These are phyloP conservation scores for Saturnispora saitoi DNA, from an alignment of 805 yeast species.

Conservation along the genomic window DNA sequence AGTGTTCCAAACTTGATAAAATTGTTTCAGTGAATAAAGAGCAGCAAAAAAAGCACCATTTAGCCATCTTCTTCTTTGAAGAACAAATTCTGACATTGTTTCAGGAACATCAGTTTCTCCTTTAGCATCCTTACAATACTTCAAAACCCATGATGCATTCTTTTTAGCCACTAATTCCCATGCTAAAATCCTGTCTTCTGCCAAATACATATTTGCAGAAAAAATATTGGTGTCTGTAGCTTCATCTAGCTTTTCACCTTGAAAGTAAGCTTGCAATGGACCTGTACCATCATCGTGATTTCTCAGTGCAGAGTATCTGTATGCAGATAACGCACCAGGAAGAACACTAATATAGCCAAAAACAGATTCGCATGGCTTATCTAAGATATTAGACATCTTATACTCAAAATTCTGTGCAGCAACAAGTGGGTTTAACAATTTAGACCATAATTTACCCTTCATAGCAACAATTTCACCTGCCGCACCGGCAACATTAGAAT, in stretches of 20 bases:
- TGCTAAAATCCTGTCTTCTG: slow-evolving; percentile 92
- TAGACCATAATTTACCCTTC: slow-evolving; percentile 82
- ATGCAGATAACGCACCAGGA: slow-evolving; percentile 95
- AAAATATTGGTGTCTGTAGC: slow-evolving; percentile 56
- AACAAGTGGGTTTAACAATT: slow-evolving; percentile 80
- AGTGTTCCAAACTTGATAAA: slow-evolving; percentile 81
- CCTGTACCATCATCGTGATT: slow-evolving; percentile 90
- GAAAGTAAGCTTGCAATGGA: slow-evolving; percentile 79
- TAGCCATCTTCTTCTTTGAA: slow-evolving; percentile 97
- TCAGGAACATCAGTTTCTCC: slow-evolving; percentile 98
- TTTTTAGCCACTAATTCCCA: slow-evolving; percentile 92
- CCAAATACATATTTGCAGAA: slow-evolving; percentile 93
- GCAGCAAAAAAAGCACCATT: slow-evolving; percentile 98
- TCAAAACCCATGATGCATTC: slow-evolving; percentile 77
- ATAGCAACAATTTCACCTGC: slow-evolving; percentile 96
- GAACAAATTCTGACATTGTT: slow-evolving; percentile 82
- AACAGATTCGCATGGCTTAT: slow-evolving; percentile 85
- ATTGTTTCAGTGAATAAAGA: slow-evolving; percentile 75
- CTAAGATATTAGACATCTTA: slow-evolving; percentile 92
- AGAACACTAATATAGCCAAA: slow-evolving; percentile 91
- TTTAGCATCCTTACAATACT: slow-evolving; percentile 84
- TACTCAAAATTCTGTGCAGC: slow-evolving; percentile 96
- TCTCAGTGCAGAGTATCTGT: slow-evolving; percentile 77
- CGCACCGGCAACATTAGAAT: slow-evolving; percentile 97
- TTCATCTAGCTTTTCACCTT: slow-evolving; percentile 56